Evolutionary conservation across 352 stramenopile species (phyloP), one percentile per base, ranked within the genome.

Genomic region (Pythium rishiriense): DNA sequence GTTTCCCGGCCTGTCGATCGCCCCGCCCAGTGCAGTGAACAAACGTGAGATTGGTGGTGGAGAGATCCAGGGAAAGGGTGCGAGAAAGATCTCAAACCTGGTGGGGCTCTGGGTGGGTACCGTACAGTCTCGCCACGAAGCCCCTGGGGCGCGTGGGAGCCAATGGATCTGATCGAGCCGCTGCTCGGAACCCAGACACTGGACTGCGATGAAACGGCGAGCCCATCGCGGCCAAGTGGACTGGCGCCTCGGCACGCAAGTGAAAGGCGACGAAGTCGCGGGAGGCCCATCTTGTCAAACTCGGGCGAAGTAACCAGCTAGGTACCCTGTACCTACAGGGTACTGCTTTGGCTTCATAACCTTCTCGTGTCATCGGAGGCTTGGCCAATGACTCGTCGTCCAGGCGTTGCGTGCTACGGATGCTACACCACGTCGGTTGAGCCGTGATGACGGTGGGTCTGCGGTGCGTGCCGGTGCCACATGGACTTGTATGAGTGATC

Each of bases 381-480:
- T n/a, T 17, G n/a, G 11, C 37, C 50, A 57, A 57, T 57, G 51
- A 37, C 21, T 31, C 37, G 3, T n/a, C 42, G 4, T 47, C 37
- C 19, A 15, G 6, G 4, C 2, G 22, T 58, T 35, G 49, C 49
- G 53, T 53, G 54, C 54, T 52, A 42, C 41, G 19, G 55, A 47
- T 19, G 21, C 15, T 39, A 31, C 25, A 49, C 39, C 51, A 50
- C 26, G 53, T 61, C 29, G 41, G 25, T 43, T 52, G 4, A 26
- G 28, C 28, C 29, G 29, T 19, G 37, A 43, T 43, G 37, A 43
- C 37, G 37, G 53, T n/a, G 50, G 53, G 28, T 39, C 25, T 29
- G 37, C 25, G 28, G 41, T 26, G 28, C 54, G 29, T 61, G 54
- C 41, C 41, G 54, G 41, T 61, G 42, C 25, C 52, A 58, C 51